These are phyloP conservation scores for Beta corolliflora DNA, from an alignment of 179 eudicot genomes.

Conservation along the genomic window DNA sequence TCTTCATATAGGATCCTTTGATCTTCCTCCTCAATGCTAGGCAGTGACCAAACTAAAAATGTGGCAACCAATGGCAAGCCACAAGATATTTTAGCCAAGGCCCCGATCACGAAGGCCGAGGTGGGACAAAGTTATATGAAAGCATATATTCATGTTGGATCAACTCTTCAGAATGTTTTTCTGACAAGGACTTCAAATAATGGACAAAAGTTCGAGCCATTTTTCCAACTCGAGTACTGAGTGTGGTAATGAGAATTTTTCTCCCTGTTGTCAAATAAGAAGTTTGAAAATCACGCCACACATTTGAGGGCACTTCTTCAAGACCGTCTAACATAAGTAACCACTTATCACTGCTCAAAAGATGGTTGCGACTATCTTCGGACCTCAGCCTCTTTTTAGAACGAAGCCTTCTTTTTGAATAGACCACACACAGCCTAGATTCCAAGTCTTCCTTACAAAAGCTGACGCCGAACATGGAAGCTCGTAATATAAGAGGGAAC, in stretches of 20 bases:
- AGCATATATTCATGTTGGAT: neutral
- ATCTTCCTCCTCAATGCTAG: too few species aligned
- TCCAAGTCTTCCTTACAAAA: neutral
- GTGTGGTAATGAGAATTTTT: constrained; percentile 1
- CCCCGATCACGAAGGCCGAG: too few species aligned
- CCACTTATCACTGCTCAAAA: neutral
- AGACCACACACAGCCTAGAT: neutral
- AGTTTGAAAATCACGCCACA: neutral
- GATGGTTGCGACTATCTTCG: neutral
- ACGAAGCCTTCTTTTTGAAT: neutral
- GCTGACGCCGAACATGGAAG: neutral
- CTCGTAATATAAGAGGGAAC: neutral
- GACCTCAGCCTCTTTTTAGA: too few species aligned
- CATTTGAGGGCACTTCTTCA: neutral
- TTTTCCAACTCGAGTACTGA: neutral
- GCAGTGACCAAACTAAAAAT: too few species aligned
- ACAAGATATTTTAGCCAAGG: too few species aligned
- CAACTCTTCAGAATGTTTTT: neutral
- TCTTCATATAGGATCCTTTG: neutral
- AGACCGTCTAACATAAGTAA: neutral
- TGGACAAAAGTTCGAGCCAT: neutral
- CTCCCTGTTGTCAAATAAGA: neutral
- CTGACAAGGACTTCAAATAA: neutral
- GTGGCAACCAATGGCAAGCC: too few species aligned
- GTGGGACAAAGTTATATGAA: neutral